phyloP scores from a whole-genome alignment of 2,329 filamentous ascomycete genomes.

The Verticillium longisporum region DNA sequence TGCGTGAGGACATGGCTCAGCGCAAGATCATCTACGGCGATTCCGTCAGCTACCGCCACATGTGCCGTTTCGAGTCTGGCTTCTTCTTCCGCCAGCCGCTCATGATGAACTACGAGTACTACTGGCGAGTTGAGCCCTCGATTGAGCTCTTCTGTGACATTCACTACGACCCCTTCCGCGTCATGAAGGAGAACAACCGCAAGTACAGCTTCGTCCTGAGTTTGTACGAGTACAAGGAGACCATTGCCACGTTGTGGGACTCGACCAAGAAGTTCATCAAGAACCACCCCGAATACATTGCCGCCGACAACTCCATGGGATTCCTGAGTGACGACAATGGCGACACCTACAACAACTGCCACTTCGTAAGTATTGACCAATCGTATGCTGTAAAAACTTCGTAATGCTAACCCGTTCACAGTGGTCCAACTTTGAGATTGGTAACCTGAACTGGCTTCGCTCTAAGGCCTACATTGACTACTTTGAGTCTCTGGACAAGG shows the following conservation, averaged over 20 bases:
- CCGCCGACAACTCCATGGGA: conserved; percentile 74
- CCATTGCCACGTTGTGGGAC: conserved; percentile 93
- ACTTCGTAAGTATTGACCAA: conserved; percentile 63
- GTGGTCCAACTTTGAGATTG: conserved; percentile 99
- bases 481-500: conserved; percentile 80
- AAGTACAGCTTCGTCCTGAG: conserved; percentile 98
- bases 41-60: conserved; percentile 94
- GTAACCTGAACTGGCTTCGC: conserved; percentile 87
- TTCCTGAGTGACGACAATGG: conserved; percentile 91
- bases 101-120: conserved; percentile 97
- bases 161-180: conserved; percentile 91
- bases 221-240: conserved; percentile 94
- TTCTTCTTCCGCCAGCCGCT: conserved; percentile 97
- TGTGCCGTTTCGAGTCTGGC: conserved; percentile 98
- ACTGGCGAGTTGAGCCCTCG: conserved; percentile 98
- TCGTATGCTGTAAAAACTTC: no score
- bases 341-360: conserved; percentile 92
- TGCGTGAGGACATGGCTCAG: conserved; percentile 88
- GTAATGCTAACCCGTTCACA: conserved; percentile 28
- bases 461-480: conserved; percentile 84
- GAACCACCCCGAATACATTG: conserved; percentile 82
- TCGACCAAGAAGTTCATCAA: conserved; percentile 92
- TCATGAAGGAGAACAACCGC: conserved; percentile 92
- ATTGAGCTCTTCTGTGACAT: conserved; percentile 96
- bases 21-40: conserved; percentile 98